Conservation (phyloP, 352 stramenopile genomes). For the Pythium myriotylum region DNA sequence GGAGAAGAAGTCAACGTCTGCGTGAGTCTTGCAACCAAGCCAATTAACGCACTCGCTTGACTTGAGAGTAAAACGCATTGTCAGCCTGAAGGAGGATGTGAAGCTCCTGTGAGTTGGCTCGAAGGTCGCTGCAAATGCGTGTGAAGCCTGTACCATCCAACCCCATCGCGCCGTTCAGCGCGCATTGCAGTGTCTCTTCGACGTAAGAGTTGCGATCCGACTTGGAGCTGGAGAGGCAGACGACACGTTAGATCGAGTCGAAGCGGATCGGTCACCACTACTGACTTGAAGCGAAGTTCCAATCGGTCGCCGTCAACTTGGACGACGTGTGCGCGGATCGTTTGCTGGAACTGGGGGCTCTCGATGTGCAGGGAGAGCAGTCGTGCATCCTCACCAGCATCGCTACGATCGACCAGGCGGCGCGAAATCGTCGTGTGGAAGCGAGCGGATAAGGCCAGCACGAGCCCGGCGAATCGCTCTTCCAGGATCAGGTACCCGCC, state of each 20-base stretch:
- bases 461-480: constrained; percentile 85
- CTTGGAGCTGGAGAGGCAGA: constrained; percentile 29
- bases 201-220: constrained; percentile 87
- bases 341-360: constrained; percentile 91
- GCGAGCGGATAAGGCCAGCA: constrained; percentile 90
- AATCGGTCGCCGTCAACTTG: constrained; percentile 1
- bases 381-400: background rate
- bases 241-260: background rate
- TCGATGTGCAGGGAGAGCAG: constrained; percentile 62
- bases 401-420: background rate
- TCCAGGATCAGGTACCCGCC: constrained; percentile 97
- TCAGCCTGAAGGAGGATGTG: constrained; percentile 90
- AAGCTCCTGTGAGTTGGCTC: constrained; percentile 32
- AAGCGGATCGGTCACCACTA: background rate
- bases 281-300: constrained; percentile 4
- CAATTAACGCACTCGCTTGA: constrained; percentile 37
- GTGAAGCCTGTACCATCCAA: constrained; percentile 31
- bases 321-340: constrained; percentile 42
- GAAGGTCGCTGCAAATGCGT: constrained; percentile 33
- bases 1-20: background rate
- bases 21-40: background rate
- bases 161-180: constrained; percentile 59
- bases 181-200: constrained; percentile 87
- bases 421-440: constrained; percentile 90
- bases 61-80: constrained; percentile 98